These are phyloP conservation scores for Camptophora hylomeconis DNA, from an alignment of 2,329 filamentous ascomycete species.

Conservation along the genomic window DNA sequence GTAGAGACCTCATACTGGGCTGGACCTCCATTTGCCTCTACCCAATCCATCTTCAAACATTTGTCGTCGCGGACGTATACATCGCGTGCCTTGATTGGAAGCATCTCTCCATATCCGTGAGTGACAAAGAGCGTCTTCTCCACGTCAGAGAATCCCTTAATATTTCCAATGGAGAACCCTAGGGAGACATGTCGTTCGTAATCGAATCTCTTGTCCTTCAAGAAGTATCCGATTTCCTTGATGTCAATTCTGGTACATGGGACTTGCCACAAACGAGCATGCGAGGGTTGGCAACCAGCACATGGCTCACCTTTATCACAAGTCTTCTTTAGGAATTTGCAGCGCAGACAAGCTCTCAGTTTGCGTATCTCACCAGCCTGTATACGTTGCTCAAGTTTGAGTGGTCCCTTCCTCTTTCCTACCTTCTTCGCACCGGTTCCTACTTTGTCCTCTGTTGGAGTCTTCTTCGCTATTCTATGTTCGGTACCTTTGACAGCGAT, in stretches of 20 bases:
- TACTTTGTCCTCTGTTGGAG: constrained; percentile 58
- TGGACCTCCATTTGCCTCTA: constrained; percentile 58
- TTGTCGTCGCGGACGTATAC: constrained; percentile 85
- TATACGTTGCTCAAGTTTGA: constrained; percentile 86
- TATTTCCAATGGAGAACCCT: constrained; percentile 84
- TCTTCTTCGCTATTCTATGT: constrained; percentile 69
- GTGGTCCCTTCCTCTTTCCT: constrained; percentile 74
- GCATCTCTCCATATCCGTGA: constrained; percentile 84
- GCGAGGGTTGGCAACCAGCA: constrained; percentile 86
- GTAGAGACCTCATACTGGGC: constrained; percentile 79
- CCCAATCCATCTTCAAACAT: constrained; percentile 89
- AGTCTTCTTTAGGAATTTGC: constrained; percentile 98
- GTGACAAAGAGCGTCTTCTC: constrained; percentile 76
- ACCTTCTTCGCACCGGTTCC: constrained; percentile 92
- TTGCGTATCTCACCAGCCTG: constrained; percentile 96
- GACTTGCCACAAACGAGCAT: constrained; percentile 92
- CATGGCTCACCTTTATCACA: constrained; percentile 97
- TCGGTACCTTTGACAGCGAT: constrained; percentile 70
- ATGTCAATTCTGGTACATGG: constrained; percentile 97
- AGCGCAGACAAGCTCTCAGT: constrained; percentile 80
- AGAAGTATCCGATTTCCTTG: constrained; percentile 96
- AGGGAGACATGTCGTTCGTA: constrained; percentile 81
- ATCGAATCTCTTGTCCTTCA: constrained; percentile 98
- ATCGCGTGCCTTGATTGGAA: constrained; percentile 86
- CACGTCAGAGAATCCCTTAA: constrained; percentile 63